Conservation (phyloP, 805 yeast genomes). For the Candida xyloterini region DNA sequence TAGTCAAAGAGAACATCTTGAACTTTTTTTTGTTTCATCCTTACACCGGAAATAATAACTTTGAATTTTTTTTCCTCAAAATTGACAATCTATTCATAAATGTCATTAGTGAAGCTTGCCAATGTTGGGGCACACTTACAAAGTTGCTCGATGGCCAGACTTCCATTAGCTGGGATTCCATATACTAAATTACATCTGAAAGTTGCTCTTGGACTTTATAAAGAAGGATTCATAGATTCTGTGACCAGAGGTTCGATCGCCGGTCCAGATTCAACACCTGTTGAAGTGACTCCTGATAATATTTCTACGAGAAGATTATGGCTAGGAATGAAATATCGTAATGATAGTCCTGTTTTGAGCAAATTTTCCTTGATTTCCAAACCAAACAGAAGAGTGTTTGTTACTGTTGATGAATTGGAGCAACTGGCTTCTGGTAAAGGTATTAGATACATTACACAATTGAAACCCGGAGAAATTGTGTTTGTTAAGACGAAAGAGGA, state of each 20-base stretch:
- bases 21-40: neutral
- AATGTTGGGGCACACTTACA: conserved; percentile 85
- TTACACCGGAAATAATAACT: conserved; percentile 2
- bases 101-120: conserved; percentile 86
- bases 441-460: conserved; percentile 72
- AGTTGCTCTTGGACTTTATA: conserved; percentile 79
- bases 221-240: conserved; percentile 83
- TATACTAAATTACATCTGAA: conserved; percentile 79
- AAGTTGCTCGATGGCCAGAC: conserved; percentile 75
- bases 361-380: conserved; percentile 72
- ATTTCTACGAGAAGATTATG: conserved; percentile 83
- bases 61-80: conserved; percentile 1
- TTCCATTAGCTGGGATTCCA: conserved; percentile 76
- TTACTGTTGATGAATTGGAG: conserved; percentile 61
- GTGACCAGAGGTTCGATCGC: conserved; percentile 78
- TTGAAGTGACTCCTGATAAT: conserved; percentile 82
- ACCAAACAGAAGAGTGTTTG: conserved; percentile 74
- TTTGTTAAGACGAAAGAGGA: conserved; percentile 54
- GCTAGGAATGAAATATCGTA: conserved; percentile 87
- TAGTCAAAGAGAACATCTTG: conserved; percentile 5
- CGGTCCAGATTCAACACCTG: conserved; percentile 79
- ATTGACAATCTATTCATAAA: conserved; percentile 24
- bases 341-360: conserved; percentile 72
- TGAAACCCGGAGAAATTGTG: conserved; percentile 86
- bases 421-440: conserved; percentile 73